A percentile compares a stretch with the other conserved stretches of the same genome.
phyloP scores from a whole-genome alignment of 139 green algal species.

The Coelastrella sp. region DNA sequence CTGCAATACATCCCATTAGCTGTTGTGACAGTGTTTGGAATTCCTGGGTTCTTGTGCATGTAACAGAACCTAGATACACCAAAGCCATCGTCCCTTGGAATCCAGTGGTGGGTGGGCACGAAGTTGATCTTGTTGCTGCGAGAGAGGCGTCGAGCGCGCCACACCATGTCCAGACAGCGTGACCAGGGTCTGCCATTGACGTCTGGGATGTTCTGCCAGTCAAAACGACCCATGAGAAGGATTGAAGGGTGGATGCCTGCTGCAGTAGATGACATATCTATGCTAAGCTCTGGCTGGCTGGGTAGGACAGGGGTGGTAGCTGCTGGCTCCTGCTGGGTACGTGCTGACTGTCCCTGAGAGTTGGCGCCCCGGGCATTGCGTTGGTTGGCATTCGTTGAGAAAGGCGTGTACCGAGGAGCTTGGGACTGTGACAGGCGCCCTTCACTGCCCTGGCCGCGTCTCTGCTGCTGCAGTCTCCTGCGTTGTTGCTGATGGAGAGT shows the following conservation, averaged over 20 bases:
- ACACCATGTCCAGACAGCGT: slow-evolving; percentile 49
- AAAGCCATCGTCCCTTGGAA: background rate
- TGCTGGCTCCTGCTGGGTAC: background rate
- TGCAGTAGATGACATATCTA: background rate
- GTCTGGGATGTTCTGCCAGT: slow-evolving; percentile 33
- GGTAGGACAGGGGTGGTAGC: background rate
- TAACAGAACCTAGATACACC: slow-evolving; percentile 36
- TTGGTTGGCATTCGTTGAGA: background rate
- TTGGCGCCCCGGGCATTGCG: too few relatives aligned
- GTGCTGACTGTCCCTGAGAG: too few relatives aligned
- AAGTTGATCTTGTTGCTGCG: slow-evolving; percentile 46
- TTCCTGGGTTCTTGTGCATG: background rate
- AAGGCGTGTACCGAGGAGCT: background rate
- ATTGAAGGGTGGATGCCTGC: slow-evolving; percentile 37
- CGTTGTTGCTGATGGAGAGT: background rate
- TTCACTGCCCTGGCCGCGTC: too few relatives aligned
- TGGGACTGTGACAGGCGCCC: too few relatives aligned
- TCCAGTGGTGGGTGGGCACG: slow-evolving; percentile 50
- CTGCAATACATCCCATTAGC: background rate
- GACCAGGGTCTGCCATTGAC: slow-evolving; percentile 31
- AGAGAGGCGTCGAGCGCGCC: background rate
- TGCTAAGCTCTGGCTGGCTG: background rate
- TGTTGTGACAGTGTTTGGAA: background rate
- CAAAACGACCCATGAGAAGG: slow-evolving; percentile 45
- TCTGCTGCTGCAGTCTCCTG: background rate